These are phyloP conservation scores for Pythium aphanidermatum DNA, from an alignment of 352 stramenopile species.

Conservation along the genomic window DNA sequence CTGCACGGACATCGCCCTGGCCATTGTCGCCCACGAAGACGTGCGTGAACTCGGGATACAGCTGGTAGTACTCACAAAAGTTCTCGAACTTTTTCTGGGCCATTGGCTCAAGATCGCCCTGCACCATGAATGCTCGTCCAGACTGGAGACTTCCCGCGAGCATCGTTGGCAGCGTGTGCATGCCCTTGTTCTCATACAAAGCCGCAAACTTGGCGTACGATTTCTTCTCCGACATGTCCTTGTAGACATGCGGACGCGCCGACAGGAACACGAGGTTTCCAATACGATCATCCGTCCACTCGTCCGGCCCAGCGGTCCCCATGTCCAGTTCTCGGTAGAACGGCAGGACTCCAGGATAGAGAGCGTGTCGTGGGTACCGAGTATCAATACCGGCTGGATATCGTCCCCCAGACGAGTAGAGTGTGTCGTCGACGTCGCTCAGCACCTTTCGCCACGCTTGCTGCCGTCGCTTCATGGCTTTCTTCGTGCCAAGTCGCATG, in stretches of 20 bases:
- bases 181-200: conserved; percentile 86
- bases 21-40: conserved; percentile 99
- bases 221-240: conserved; percentile 97
- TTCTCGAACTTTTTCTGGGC: conserved; percentile 97
- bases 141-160: conserved; percentile 92
- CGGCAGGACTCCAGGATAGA: conserved; percentile 97
- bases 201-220: conserved; percentile 97
- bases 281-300: conserved; percentile 84
- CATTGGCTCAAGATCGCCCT: conserved; percentile 94
- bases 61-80: conserved; percentile 91
- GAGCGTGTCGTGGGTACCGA: conserved; percentile 86
- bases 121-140: conserved; percentile 93
- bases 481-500: conserved; percentile 87
- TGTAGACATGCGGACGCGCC: conserved; percentile 98
- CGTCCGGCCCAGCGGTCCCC: conserved; percentile 83
- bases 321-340: conserved; percentile 98
- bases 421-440: conserved; percentile 98
- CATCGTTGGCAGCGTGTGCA: conserved; percentile 95
- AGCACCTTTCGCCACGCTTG: conserved; percentile 98
- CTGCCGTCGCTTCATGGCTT: conserved; percentile 62
- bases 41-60: conserved; percentile 98
- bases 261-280: conserved; percentile 98
- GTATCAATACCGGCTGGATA: conserved; percentile 95
- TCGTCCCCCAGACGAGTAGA: conserved; percentile 92
- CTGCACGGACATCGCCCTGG: conserved; percentile 89